Evolutionary conservation across 2,329 filamentous ascomycete genomes (phyloP).

Genomic region (Talaromyces sp.): DNA sequence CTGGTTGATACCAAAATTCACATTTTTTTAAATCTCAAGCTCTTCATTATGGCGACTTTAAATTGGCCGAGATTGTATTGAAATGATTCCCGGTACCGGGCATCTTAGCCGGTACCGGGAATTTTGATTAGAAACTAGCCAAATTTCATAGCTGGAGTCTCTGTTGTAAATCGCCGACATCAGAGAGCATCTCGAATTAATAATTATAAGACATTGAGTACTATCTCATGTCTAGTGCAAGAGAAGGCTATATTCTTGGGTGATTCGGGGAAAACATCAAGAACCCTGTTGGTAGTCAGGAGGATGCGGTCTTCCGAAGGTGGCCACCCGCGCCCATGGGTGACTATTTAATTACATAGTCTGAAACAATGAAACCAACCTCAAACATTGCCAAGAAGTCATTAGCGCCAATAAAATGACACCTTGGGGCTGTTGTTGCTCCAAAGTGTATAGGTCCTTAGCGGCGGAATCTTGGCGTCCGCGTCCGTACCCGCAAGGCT

Average conservation of each 20-base stretch:
- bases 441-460: neutral
- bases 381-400: neutral
- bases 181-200: too few relatives aligned
- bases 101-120: neutral
- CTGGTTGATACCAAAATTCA: neutral
- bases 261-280: neutral
- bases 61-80: neutral
- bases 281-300: neutral
- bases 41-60: neutral
- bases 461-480: neutral
- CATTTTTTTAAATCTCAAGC: neutral
- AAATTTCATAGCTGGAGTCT: neutral
- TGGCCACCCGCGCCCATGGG: neutral
- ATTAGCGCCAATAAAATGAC: neutral
- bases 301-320: neutral
- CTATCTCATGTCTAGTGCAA: neutral
- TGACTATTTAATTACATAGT: too few relatives aligned
- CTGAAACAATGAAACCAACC: too few relatives aligned
- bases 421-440: neutral
- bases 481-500: too few relatives aligned
- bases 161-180: too few relatives aligned
- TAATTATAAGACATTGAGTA: neutral
- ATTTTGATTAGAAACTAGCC: neutral
- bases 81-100: neutral
- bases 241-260: neutral